Evolutionary conservation across 768 basidiomycete genomes (phyloP).

Genomic region (Phaffia tasmanica): DNA sequence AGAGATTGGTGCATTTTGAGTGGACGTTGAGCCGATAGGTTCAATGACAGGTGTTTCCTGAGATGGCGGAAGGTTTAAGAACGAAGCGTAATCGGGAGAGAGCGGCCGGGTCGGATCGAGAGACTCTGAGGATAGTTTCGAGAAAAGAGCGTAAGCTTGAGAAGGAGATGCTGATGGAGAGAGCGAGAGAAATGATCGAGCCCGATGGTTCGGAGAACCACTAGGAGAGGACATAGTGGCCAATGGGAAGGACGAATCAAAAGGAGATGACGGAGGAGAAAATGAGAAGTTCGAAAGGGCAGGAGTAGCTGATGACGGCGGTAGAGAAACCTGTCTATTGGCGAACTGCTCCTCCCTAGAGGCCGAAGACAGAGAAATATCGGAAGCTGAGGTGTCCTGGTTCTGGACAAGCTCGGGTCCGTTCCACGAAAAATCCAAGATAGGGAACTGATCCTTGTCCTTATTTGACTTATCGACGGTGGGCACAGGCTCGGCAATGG

Average conservation of each 20-base stretch:
- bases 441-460: background rate
- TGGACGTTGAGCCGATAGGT: background rate
- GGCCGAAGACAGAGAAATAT: too few relatives aligned
- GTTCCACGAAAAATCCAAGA: slow-evolving; percentile 4
- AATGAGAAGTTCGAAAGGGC: background rate
- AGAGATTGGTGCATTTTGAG: background rate
- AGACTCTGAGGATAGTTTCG: too few relatives aligned
- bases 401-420: too few relatives aligned
- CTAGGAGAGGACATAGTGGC: background rate
- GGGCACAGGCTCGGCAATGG: background rate
- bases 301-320: background rate
- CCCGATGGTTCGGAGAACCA: background rate
- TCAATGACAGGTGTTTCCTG: background rate
- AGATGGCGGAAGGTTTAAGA: slow-evolving; percentile 1
- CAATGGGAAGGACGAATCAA: background rate
- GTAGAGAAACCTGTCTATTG: too few relatives aligned
- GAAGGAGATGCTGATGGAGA: slow-evolving; percentile 7
- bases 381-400: too few relatives aligned
- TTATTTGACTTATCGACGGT: background rate
- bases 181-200: slow-evolving; percentile 5
- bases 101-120: background rate
- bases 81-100: slow-evolving; percentile 3
- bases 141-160: background rate
- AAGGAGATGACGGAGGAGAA: background rate
- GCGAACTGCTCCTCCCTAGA: too few relatives aligned